phyloP scores from a whole-genome alignment of 2,329 filamentous ascomycete genomes.

The Rutstroemia sp. region DNA sequence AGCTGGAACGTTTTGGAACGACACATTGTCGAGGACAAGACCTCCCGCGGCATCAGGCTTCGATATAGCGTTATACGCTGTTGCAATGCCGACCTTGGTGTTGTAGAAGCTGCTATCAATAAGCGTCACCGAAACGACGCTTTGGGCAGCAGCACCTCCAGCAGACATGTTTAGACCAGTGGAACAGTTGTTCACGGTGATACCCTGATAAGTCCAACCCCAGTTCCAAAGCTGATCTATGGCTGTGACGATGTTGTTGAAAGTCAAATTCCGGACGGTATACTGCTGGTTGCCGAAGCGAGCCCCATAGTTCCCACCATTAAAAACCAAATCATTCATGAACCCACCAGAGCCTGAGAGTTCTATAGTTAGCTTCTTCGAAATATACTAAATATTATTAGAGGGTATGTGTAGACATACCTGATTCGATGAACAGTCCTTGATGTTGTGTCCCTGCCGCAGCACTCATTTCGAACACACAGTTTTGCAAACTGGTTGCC shows the following conservation, averaged over 20 bases:
- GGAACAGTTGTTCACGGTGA: conserved; percentile 44
- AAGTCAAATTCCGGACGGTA: conserved; percentile 46
- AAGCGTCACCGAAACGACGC: conserved; percentile 47
- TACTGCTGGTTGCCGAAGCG: conserved; percentile 60
- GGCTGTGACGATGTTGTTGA: conserved; percentile 40
- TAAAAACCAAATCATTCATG: conserved; percentile 51
- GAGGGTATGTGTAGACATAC: conserved; percentile 9
- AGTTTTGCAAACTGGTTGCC: conserved; percentile 54
- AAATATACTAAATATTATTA: background rate
- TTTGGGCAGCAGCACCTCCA: conserved; percentile 34
- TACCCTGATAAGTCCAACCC: conserved; percentile 47
- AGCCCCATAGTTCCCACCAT: conserved; percentile 51
- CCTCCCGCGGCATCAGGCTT: conserved; percentile 22
- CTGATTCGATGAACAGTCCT: conserved; percentile 53
- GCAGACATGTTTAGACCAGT: conserved; percentile 44
- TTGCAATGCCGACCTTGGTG: conserved; percentile 42
- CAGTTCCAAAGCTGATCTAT: conserved; percentile 53
- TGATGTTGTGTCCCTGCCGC: conserved; percentile 41
- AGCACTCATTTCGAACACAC: conserved; percentile 49
- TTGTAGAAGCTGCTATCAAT: conserved; percentile 48
- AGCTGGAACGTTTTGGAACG: conserved; percentile 4
- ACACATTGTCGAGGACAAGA: conserved; percentile 8
- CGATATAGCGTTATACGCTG: conserved; percentile 44
- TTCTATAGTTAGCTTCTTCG: background rate
- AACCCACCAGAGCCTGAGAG: conserved; percentile 46